phyloP scores from a whole-genome alignment of 2,329 filamentous ascomycete genomes.

The Remersonia thermophila region DNA sequence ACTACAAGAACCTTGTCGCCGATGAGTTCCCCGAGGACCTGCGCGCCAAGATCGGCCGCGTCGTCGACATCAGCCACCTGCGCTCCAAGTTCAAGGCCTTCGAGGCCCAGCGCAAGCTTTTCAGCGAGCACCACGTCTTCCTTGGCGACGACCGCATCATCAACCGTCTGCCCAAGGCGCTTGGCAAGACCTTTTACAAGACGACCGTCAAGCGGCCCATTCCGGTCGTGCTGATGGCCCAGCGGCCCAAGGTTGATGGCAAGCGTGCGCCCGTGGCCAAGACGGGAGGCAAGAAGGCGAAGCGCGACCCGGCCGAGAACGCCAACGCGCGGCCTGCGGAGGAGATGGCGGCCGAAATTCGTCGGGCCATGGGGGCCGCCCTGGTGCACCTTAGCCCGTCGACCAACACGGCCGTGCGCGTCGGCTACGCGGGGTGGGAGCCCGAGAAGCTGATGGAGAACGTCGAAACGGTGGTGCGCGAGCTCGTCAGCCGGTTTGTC shows the following conservation, averaged over 20 bases:
- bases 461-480: conserved; percentile 55
- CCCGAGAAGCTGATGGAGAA: conserved; percentile 71
- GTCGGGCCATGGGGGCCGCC: conserved; percentile 63
- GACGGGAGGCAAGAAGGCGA: conserved; percentile 28
- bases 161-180: conserved; percentile 56
- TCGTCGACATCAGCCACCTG: conserved; percentile 76
- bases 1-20: conserved; percentile 75
- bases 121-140: conserved; percentile 82
- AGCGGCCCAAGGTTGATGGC: conserved; percentile 47
- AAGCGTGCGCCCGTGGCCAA: conserved; percentile 47
- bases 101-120: conserved; percentile 73
- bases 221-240: conserved; percentile 57
- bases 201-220: conserved; percentile 72
- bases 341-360: conserved; percentile 68
- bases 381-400: conserved; percentile 61
- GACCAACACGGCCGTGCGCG: conserved; percentile 66
- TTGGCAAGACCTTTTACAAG: conserved; percentile 93
- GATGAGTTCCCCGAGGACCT: conserved; percentile 58
- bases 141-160: conserved; percentile 81
- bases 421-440: conserved; percentile 64
- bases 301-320: conserved; percentile 20
- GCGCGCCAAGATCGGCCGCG: conserved; percentile 54
- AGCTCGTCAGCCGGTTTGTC: conserved; percentile 66
- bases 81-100: conserved; percentile 74
- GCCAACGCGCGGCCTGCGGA: conserved; percentile 41